phyloP scores from a whole-genome alignment of 1,284 basidiomycete species.

The Cutaneotrichosporon sp. region DNA sequence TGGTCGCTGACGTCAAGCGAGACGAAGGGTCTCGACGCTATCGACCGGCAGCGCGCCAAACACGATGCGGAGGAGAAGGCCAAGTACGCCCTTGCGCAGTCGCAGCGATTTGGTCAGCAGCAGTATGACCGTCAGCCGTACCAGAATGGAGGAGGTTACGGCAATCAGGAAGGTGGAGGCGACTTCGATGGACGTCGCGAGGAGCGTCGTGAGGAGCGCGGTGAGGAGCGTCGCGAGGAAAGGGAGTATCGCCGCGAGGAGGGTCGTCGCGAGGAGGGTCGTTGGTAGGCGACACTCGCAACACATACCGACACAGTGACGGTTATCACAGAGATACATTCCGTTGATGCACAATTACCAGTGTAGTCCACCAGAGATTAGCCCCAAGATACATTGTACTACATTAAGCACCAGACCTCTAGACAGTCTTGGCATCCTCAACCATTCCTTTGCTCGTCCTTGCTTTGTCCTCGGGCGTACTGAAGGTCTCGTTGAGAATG shows the following conservation, averaged over 20 bases:
- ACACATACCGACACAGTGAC: no score
- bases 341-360: no score
- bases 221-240: conserved; percentile 5
- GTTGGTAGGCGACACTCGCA: no score
- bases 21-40: conserved; percentile 26
- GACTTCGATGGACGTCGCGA: no score
- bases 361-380: no score
- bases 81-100: conserved; percentile 21
- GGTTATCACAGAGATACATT: no score
- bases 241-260: background rate
- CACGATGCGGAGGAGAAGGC: conserved; percentile 24
- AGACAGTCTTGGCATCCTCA: no score
- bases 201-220: no score
- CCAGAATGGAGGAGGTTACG: background rate
- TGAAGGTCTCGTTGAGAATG: conserved; percentile 43
- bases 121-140: conserved; percentile 9
- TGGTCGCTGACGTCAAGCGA: conserved; percentile 10
- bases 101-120: conserved; percentile 14
- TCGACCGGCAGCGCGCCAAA: conserved; percentile 23
- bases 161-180: no score
- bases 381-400: no score
- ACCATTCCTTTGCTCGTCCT: background rate
- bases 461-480: background rate
- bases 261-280: background rate
- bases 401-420: no score